phyloP scores from a whole-genome alignment of 1,139 yeast species.

The Sugiyamaella paludigena region DNA sequence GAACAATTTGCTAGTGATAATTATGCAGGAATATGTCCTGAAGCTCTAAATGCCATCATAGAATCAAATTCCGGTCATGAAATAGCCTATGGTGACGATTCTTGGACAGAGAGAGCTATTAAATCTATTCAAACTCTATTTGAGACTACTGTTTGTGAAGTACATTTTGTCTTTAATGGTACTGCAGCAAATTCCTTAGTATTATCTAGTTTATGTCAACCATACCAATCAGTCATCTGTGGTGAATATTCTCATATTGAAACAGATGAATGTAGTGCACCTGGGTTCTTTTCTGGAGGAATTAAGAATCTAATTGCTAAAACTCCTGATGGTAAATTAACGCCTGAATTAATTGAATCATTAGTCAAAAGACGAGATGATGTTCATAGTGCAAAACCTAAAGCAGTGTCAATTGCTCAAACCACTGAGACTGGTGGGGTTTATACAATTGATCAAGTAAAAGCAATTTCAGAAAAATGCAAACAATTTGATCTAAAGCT shows the following conservation, averaged over 20 bases:
- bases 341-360: conserved; percentile 9
- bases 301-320: conserved; percentile 7
- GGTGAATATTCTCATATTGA: conserved; percentile 14
- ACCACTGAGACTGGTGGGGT: conserved; percentile 13
- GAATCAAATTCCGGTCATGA: conserved; percentile 12
- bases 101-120: conserved; percentile 11
- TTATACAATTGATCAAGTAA: conserved; percentile 12
- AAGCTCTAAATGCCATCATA: conserved; percentile 8
- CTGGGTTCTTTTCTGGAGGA: conserved; percentile 16
- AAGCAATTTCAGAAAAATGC: conserved; percentile 11
- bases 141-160: conserved; percentile 7
- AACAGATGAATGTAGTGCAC: conserved; percentile 15
- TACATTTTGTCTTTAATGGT: conserved; percentile 15
- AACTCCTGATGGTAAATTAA: conserved; percentile 12
- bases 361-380: conserved; percentile 11
- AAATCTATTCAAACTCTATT: conserved; percentile 4
- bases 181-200: conserved; percentile 16
- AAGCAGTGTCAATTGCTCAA: conserved; percentile 15
- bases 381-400: conserved; percentile 13
- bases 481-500: conserved; percentile 10
- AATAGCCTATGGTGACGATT: conserved; percentile 15
- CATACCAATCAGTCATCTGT: conserved; percentile 13
- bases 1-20: conserved; percentile 17
- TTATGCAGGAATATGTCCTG: conserved; percentile 15
- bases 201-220: conserved; percentile 12